A percentile compares a stretch with the other conserved stretches of the same genome.
These are phyloP conservation scores for Balansia obtecta DNA, from an alignment of 2,329 filamentous ascomycete species.

Conservation along the genomic window DNA sequence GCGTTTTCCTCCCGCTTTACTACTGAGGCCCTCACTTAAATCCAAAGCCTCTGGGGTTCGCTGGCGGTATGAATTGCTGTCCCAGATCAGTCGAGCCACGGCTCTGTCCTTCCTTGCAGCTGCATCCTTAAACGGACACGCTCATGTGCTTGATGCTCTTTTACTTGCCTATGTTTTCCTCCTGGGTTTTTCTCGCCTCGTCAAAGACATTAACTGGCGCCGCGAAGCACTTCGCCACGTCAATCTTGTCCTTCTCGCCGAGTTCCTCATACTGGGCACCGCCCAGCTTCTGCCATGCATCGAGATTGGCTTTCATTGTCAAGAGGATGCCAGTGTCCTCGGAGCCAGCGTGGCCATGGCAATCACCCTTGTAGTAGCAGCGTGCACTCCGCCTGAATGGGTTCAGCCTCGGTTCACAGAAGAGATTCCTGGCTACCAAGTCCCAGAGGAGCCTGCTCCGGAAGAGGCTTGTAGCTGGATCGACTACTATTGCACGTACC, in stretches of 20 bases:
- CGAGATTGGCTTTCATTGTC: constrained; percentile 21
- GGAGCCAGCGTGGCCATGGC: constrained; percentile 24
- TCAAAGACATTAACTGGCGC: constrained; percentile 30
- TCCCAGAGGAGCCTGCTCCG: constrained; percentile 28
- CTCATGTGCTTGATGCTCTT: constrained; percentile 24
- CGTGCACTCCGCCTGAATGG: constrained; percentile 38
- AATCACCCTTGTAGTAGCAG: constrained; percentile 26
- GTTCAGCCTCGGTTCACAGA: constrained; percentile 28
- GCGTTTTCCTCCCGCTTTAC: constrained; percentile 12
- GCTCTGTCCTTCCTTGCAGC: constrained; percentile 27
- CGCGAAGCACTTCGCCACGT: constrained; percentile 34
- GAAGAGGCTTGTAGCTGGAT: constrained; percentile 44
- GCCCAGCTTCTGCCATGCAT: constrained; percentile 32
- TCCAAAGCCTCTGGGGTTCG: constrained; percentile 26
- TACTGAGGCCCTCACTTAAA: constrained; percentile 9
- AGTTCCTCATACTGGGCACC: constrained; percentile 23
- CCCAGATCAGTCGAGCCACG: constrained; percentile 27
- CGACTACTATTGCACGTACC: constrained; percentile 37
- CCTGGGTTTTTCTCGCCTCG: constrained; percentile 30
- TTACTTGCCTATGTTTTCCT: constrained; percentile 28
- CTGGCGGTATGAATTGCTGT: constrained; percentile 29
- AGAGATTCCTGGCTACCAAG: constrained; percentile 24
- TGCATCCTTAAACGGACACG: constrained; percentile 20
- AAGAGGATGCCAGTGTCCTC: constrained; percentile 18
- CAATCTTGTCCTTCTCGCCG: constrained; percentile 30